phyloP scores from a whole-genome alignment of 768 basidiomycete species.

The Albatrellus ellisii region DNA sequence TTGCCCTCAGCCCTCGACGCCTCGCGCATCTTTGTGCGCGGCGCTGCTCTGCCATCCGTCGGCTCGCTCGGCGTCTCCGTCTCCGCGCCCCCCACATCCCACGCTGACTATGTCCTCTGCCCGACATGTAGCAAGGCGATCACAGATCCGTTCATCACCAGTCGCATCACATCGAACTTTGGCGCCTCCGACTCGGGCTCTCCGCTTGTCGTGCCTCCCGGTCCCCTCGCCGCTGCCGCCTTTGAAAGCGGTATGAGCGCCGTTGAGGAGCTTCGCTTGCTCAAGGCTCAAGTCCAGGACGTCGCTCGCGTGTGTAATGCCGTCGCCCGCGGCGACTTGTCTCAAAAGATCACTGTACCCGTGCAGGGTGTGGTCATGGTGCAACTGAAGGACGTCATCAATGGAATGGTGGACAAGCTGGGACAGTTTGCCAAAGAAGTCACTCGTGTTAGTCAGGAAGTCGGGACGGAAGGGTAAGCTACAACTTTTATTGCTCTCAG shows the following conservation, averaged over 20 bases:
- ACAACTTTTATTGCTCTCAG: slow-evolving; percentile 14
- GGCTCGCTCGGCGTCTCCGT: slow-evolving; percentile 4
- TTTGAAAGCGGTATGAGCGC: slow-evolving; percentile 45
- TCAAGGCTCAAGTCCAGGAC: slow-evolving; percentile 69
- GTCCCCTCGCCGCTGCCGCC: slow-evolving; percentile 34
- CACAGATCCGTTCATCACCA: slow-evolving; percentile 5
- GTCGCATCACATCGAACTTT: slow-evolving; percentile 3
- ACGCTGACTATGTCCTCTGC: slow-evolving; percentile 7
- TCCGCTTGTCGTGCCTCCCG: slow-evolving; percentile 26
- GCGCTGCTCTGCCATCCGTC: background rate
- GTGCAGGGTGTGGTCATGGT: slow-evolving; percentile 39
- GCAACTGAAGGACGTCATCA: slow-evolving; percentile 36
- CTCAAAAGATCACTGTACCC: slow-evolving; percentile 36
- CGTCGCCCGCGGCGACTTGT: slow-evolving; percentile 34
- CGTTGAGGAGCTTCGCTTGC: slow-evolving; percentile 56
- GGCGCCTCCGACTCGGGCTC: slow-evolving; percentile 3
- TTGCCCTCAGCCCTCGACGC: slow-evolving; percentile 3
- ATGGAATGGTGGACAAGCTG: slow-evolving; percentile 43
- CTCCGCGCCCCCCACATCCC: slow-evolving; percentile 13
- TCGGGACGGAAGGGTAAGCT: slow-evolving; percentile 45
- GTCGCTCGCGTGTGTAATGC: slow-evolving; percentile 40
- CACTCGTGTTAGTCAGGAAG: slow-evolving; percentile 69
- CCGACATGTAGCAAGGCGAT: slow-evolving; percentile 10
- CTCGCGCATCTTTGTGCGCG: slow-evolving; percentile 1
- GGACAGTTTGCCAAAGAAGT: slow-evolving; percentile 83